A percentile compares a stretch with the other conserved stretches of the same genome.
phyloP scores from a whole-genome alignment of 2,329 filamentous ascomycete species.

The Fusarium miscanthi region DNA sequence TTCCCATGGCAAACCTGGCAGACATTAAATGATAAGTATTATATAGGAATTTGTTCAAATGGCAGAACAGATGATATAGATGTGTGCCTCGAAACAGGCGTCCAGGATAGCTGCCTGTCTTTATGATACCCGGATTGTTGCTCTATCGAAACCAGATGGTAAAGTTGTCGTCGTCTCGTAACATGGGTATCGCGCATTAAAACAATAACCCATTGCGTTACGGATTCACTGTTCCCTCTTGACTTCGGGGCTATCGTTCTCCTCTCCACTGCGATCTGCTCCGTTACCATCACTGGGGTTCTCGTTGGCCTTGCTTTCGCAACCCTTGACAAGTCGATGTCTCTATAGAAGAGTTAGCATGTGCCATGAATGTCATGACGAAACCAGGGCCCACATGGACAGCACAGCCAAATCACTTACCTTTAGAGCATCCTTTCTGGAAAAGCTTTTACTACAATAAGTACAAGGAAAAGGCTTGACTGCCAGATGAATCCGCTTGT shows the following conservation, averaged over 20 bases:
- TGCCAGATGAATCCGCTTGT: slow-evolving; percentile 93
- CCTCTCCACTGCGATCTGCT: slow-evolving; percentile 41
- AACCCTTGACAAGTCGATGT: slow-evolving; percentile 73
- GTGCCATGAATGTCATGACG: too few species aligned
- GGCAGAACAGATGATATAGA: neutral
- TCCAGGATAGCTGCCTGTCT: neutral
- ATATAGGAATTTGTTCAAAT: slow-evolving; percentile 12
- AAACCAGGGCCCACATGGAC: neutral
- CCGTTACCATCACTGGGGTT: slow-evolving; percentile 38
- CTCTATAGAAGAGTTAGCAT: slow-evolving; percentile 55
- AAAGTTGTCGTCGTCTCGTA: slow-evolving; percentile 25
- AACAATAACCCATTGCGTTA: slow-evolving; percentile 8
- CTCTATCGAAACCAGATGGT: neutral
- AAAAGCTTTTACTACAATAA: slow-evolving; percentile 96
- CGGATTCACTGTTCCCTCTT: slow-evolving; percentile 39
- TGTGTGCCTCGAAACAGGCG: slow-evolving; percentile 11
- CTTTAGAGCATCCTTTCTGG: slow-evolving; percentile 95
- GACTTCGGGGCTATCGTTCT: slow-evolving; percentile 38
- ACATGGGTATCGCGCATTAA: slow-evolving; percentile 20
- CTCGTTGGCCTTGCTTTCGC: slow-evolving; percentile 55
- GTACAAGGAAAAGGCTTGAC: slow-evolving; percentile 95
- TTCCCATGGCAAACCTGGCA: slow-evolving; percentile 26
- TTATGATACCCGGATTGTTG: neutral
- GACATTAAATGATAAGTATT: slow-evolving; percentile 29
- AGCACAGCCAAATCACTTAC: slow-evolving; percentile 61